phyloP scores from a whole-genome alignment of 2,329 filamentous ascomycete genomes.

The Venturia nashicola region DNA sequence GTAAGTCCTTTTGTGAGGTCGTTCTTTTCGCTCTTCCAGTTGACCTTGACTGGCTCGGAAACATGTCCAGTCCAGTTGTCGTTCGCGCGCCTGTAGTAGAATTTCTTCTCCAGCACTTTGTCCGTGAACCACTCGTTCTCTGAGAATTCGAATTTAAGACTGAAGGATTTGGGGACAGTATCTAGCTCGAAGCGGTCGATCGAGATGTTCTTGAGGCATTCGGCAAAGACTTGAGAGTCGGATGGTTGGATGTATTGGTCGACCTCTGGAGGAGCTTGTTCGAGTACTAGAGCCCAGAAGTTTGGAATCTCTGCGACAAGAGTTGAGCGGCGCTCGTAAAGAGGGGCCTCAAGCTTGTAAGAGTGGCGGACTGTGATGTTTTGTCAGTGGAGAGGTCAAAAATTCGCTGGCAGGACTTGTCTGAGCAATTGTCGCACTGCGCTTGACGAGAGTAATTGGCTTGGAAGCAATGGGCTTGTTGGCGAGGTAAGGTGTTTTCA shows the following conservation, averaged over 20 bases:
- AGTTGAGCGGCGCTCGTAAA: constrained; percentile 66
- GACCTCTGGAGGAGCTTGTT: constrained; percentile 73
- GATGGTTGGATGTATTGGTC: constrained; percentile 77
- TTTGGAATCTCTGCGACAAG: constrained; percentile 62
- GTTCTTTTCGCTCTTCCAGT: constrained; percentile 56
- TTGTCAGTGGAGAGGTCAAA: neutral
- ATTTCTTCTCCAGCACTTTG: constrained; percentile 73
- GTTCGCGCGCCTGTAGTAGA: constrained; percentile 65
- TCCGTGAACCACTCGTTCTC: constrained; percentile 77
- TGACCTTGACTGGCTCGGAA: constrained; percentile 76
- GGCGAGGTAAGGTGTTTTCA: neutral
- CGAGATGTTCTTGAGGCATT: constrained; percentile 53
- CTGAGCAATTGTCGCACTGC: neutral
- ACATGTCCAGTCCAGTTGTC: constrained; percentile 66
- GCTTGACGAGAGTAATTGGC: neutral
- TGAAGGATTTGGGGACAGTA: constrained; percentile 63
- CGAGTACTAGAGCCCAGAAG: constrained; percentile 93
- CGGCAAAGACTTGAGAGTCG: constrained; percentile 62
- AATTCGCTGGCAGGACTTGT: neutral
- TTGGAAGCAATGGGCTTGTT: neutral
- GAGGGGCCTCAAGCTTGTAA: constrained; percentile 51
- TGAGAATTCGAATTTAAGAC: constrained; percentile 49
- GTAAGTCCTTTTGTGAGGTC: constrained; percentile 76
- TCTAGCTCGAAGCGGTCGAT: constrained; percentile 72
- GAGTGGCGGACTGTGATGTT: constrained; percentile 54